A percentile compares a stretch with the other conserved stretches of the same genome.
These are phyloP conservation scores for Amauroascus verrucosus DNA, from an alignment of 2,329 filamentous ascomycete species.

Conservation along the genomic window DNA sequence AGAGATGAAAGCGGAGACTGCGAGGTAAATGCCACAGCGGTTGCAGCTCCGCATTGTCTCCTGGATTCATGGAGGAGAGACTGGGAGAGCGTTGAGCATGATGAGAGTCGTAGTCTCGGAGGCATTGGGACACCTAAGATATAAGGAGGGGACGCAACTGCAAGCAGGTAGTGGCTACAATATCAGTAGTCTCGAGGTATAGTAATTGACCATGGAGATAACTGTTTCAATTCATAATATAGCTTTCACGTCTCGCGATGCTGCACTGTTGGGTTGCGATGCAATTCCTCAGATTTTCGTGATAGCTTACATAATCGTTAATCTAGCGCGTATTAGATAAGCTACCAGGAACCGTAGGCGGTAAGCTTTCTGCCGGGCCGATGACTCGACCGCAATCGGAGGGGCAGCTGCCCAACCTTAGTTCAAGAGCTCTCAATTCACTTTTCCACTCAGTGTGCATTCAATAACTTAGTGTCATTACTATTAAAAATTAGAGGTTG, in stretches of 20 bases:
- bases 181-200: background rate
- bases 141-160: background rate
- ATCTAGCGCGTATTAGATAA: background rate
- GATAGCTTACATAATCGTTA: background rate
- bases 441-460: background rate
- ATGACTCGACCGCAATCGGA: slow-evolving; percentile 4
- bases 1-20: slow-evolving; percentile 44
- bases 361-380: slow-evolving; percentile 7
- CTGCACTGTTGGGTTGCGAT: background rate
- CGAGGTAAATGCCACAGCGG: slow-evolving; percentile 29
- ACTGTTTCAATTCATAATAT: background rate
- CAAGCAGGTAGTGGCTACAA: background rate
- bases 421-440: background rate
- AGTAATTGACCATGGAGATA: background rate
- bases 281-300: background rate
- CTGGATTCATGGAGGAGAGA: slow-evolving; percentile 29
- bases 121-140: slow-evolving; percentile 37
- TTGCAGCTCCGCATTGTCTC: slow-evolving; percentile 9
- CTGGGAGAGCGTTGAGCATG: slow-evolving; percentile 23
- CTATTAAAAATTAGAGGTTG: too few species aligned
- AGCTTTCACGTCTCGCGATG: background rate
- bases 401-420: background rate
- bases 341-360: background rate
- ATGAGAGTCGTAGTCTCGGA: slow-evolving; percentile 40
- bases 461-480: too few species aligned